Conservation (phyloP, 2,329 filamentous ascomycete genomes). For the Tolypocladium guangdongense region DNA sequence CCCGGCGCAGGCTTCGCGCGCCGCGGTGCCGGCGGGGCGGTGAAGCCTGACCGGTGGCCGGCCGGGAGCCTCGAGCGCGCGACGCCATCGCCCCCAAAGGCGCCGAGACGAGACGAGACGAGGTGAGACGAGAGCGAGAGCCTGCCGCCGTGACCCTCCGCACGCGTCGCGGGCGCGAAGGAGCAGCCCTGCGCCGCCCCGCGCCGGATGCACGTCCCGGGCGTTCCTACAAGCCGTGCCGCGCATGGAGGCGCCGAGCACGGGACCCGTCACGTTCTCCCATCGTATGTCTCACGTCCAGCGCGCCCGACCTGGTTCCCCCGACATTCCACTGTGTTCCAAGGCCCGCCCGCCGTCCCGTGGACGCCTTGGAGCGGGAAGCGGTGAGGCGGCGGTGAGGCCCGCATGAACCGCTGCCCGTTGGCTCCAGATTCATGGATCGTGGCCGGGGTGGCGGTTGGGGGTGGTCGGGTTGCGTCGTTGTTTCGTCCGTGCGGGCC, state of each 20-base stretch:
- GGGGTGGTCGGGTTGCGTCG: not conserved
- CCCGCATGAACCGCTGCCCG: conserved; percentile 2
- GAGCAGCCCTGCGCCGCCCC: not conserved
- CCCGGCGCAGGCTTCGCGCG: not conserved
- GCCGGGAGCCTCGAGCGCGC: too few species aligned
- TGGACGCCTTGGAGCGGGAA: not conserved
- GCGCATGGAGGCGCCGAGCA: not conserved
- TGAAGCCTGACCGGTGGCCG: not conserved
- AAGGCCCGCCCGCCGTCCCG: not conserved
- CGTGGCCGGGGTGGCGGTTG: not conserved
- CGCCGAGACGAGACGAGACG: not conserved
- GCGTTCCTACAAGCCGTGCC: conserved; percentile 2
- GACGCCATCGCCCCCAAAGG: not conserved
- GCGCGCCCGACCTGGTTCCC: too few species aligned
- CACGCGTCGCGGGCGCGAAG: too few species aligned
- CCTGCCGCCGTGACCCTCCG: too few species aligned
- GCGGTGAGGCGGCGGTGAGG: conserved; percentile 5
- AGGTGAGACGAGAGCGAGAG: too few species aligned
- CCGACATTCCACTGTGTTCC: not conserved
- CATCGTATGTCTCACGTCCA: not conserved
- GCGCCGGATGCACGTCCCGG: conserved; percentile 1
- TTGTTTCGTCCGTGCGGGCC: not conserved
- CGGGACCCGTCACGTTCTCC: not conserved
- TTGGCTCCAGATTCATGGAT: not conserved
- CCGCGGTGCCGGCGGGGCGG: not conserved